Percentiles rank a stretch among this genome's conserved stretches.
These are phyloP conservation scores for Cryptomeria japonica DNA, from an alignment of 75 land plant species.

Conservation along the genomic window DNA sequence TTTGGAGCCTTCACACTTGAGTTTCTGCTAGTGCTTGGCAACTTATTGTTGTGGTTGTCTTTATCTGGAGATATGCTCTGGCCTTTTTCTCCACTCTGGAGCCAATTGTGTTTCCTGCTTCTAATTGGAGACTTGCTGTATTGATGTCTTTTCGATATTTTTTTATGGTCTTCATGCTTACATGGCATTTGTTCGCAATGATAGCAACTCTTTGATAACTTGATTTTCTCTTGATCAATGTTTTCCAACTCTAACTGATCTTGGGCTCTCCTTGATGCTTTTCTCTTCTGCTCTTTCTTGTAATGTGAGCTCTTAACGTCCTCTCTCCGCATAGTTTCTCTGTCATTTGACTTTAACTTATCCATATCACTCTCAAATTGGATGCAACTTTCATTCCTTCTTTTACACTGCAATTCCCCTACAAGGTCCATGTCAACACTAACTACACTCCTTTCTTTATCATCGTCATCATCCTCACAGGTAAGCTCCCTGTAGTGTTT, in stretches of 20 bases:
- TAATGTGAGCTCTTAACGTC: neutral
- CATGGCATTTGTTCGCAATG: neutral
- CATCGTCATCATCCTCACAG: neutral
- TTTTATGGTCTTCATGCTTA: neutral
- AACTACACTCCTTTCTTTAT: neutral
- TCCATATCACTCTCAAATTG: neutral
- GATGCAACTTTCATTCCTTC: slow-evolving; percentile 2
- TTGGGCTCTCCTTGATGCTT: neutral
- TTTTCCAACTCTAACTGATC: neutral
- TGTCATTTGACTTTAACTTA: neutral
- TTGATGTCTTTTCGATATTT: neutral
- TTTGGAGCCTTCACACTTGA: neutral
- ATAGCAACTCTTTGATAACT: neutral
- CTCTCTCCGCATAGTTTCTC: neutral
- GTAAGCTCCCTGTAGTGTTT: neutral
- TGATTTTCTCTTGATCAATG: neutral
- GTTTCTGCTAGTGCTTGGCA: neutral
- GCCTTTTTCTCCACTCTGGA: neutral
- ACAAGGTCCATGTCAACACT: neutral
- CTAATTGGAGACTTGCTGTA: slow-evolving; percentile 4
- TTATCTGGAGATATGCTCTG: neutral
- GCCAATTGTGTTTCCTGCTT: neutral
- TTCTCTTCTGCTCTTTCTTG: neutral
- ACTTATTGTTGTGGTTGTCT: neutral
- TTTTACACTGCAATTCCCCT: neutral